Conservation (phyloP, 2,329 filamentous ascomycete species). For the Byssoonygena ceratinophila region DNA sequence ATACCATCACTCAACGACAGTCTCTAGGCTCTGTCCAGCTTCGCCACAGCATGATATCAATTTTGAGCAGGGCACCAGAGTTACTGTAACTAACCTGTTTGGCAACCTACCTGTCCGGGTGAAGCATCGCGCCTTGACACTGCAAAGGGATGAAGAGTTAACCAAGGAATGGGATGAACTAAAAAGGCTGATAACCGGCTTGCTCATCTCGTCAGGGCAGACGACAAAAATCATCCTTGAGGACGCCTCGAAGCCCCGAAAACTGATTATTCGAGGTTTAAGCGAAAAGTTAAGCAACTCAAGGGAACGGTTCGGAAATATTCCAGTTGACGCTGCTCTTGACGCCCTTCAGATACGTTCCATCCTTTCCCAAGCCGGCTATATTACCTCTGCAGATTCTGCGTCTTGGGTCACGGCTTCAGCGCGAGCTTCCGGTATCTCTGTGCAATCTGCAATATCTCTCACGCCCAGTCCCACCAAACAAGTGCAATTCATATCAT, state of each 20-base stretch:
- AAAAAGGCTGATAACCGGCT: slow-evolving; percentile 46
- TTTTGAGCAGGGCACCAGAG: slow-evolving; percentile 59
- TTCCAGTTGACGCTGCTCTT: slow-evolving; percentile 13
- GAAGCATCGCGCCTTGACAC: slow-evolving; percentile 57
- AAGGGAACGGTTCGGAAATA: not conserved
- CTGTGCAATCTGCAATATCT: slow-evolving; percentile 61
- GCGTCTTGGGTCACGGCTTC: slow-evolving; percentile 59
- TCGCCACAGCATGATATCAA: slow-evolving; percentile 48
- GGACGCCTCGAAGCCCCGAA: slow-evolving; percentile 39
- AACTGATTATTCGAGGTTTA: slow-evolving; percentile 25
- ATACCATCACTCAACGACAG: slow-evolving; percentile 57
- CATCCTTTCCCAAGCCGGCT: slow-evolving; percentile 55
- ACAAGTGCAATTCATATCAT: slow-evolving; percentile 66
- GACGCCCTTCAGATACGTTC: slow-evolving; percentile 33
- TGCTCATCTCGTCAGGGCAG: slow-evolving; percentile 60
- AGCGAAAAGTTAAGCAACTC: not conserved
- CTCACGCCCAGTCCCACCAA: slow-evolving; percentile 59
- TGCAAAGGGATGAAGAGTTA: slow-evolving; percentile 43
- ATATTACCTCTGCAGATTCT: slow-evolving; percentile 46
- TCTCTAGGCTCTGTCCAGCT: slow-evolving; percentile 55
- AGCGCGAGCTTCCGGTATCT: slow-evolving; percentile 52
- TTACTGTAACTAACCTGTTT: slow-evolving; percentile 70
- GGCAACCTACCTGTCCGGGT: slow-evolving; percentile 83
- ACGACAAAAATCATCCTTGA: slow-evolving; percentile 49
- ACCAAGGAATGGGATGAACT: slow-evolving; percentile 58